A percentile compares a stretch with the other conserved stretches of the same genome.
Evolutionary conservation across 257 asterid species (phyloP).

Genomic region (Phtheirospermum japonicum): DNA sequence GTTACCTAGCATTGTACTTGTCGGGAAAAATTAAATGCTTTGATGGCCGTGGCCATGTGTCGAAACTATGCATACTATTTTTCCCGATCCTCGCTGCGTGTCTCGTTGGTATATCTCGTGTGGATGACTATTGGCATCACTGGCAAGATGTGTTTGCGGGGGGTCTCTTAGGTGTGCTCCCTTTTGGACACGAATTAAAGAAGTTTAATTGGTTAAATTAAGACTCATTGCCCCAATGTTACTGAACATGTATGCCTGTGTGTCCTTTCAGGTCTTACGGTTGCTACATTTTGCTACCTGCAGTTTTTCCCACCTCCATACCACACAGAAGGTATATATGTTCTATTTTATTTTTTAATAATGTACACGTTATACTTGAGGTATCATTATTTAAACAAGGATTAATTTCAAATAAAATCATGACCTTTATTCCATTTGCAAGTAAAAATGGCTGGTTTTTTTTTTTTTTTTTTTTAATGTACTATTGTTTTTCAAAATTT

Average conservation of each 20-base stretch:
- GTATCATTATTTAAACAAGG: too few relatives aligned
- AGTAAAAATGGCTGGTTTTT: too few relatives aligned
- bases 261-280: slow-evolving; percentile 46
- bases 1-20: slow-evolving; percentile 66
- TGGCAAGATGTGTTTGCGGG: slow-evolving; percentile 98
- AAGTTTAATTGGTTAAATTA: neutral
- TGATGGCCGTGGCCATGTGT: slow-evolving; percentile 72
- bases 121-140: slow-evolving; percentile 95
- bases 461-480: neutral
- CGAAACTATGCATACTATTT: slow-evolving; percentile 69
- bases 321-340: slow-evolving; percentile 50
- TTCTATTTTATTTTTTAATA: too few relatives aligned
- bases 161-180: slow-evolving; percentile 56
- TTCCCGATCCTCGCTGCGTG: slow-evolving; percentile 75
- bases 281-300: slow-evolving; percentile 77
- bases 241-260: neutral
- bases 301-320: slow-evolving; percentile 88
- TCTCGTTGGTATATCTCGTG: slow-evolving; percentile 84
- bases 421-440: too few relatives aligned
- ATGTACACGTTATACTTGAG: neutral
- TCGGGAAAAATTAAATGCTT: slow-evolving; percentile 84
- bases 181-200: neutral
- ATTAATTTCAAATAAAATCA: too few relatives aligned
- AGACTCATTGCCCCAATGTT: neutral
- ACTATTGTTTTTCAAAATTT: too few relatives aligned